Evolutionary conservation across 2,329 filamentous ascomycete species (phyloP).

Genomic region (Trichoderma cornu-damae): DNA sequence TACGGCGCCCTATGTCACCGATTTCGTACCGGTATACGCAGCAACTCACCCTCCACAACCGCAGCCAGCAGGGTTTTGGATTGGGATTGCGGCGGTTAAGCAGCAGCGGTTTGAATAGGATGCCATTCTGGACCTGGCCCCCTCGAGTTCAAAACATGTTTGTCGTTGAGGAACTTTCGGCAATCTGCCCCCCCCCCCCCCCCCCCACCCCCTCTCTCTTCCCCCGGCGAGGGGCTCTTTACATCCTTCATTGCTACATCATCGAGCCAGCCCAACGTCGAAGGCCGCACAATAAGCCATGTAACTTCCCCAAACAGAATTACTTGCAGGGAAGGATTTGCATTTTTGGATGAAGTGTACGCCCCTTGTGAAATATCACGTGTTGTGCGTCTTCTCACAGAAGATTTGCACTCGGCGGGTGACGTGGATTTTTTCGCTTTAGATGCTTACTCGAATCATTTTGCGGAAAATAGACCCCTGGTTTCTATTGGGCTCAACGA

Average conservation of each 20-base stretch:
- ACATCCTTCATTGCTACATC: not conserved
- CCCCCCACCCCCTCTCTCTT: no score
- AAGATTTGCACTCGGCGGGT: not conserved
- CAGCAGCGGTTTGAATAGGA: not conserved
- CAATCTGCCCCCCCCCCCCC: not conserved
- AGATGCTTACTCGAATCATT: not conserved
- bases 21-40: not conserved
- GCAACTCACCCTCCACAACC: conserved; percentile 3
- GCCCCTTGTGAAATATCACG: conserved; percentile 4
- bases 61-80: conserved; percentile 1
- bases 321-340: conserved; percentile 3
- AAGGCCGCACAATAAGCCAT: not conserved
- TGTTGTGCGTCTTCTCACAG: not conserved
- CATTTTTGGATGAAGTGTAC: not conserved
- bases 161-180: not conserved
- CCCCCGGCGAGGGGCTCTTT: no score
- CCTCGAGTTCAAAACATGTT: not conserved
- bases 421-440: conserved; percentile 8
- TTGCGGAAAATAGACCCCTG: not conserved
- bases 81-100: not conserved
- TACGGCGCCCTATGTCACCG: not conserved
- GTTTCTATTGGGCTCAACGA: not conserved
- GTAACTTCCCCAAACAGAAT: conserved; percentile 8
- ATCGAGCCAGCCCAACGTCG: not conserved
- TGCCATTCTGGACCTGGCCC: not conserved